Conservation (phyloP, 768 basidiomycete genomes). For the Tephrocybe sp. region DNA sequence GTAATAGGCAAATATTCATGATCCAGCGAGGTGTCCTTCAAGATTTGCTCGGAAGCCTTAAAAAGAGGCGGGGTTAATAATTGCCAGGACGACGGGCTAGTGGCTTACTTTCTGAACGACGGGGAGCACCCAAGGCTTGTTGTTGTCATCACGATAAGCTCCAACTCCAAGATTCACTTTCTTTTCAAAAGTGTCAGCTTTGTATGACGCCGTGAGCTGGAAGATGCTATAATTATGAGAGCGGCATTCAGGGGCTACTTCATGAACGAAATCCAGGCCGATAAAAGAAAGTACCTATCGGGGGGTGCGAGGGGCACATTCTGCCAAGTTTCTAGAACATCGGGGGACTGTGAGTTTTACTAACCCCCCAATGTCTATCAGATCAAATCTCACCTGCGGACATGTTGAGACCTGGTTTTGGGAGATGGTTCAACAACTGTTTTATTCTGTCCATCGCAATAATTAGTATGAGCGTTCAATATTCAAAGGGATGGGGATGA, state of each 20-base stretch:
- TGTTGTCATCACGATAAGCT: slow-evolving; percentile 85
- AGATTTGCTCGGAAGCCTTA: slow-evolving; percentile 70
- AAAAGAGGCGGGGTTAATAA: background rate
- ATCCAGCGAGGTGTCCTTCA: slow-evolving; percentile 71
- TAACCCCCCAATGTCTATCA: too few species aligned
- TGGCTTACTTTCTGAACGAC: slow-evolving; percentile 76
- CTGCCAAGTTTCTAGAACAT: slow-evolving; percentile 77
- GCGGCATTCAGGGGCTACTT: background rate
- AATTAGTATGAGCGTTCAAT: too few species aligned
- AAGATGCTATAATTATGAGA: slow-evolving; percentile 59
- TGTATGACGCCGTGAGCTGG: slow-evolving; percentile 88
- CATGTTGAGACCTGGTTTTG: slow-evolving; percentile 37
- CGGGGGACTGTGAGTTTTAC: too few species aligned
- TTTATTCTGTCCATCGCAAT: slow-evolving; percentile 63
- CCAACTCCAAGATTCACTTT: slow-evolving; percentile 94
- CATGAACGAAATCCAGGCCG: background rate
- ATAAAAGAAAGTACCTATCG: slow-evolving; percentile 55
- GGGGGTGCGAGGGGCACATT: slow-evolving; percentile 80
- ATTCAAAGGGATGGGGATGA: background rate
- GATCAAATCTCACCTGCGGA: slow-evolving; percentile 59
- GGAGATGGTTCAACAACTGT: slow-evolving; percentile 57
- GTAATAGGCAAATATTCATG: slow-evolving; percentile 93
- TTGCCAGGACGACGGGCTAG: background rate
- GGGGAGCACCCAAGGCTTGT: slow-evolving; percentile 90
- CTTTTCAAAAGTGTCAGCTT: slow-evolving; percentile 66